Evolutionary conservation across 148 eudicot species (phyloP).

Genomic region (Arbutus unedo): DNA sequence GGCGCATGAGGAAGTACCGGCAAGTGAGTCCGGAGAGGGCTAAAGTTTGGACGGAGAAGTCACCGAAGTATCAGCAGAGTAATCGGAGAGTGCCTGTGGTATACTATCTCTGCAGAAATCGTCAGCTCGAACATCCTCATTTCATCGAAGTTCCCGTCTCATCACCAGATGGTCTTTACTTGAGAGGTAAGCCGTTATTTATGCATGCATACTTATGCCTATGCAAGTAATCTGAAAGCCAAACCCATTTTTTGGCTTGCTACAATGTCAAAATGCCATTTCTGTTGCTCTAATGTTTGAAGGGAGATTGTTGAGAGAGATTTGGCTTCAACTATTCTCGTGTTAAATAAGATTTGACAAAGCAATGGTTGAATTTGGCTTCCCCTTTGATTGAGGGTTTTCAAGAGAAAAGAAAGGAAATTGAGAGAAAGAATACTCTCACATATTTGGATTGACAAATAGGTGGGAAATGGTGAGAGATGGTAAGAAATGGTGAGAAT

Average conservation of each 20-base stretch:
- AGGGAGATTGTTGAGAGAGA: too few species aligned
- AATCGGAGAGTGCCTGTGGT: slow-evolving; percentile 65
- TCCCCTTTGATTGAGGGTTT: not conserved
- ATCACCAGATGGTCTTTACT: slow-evolving; percentile 64
- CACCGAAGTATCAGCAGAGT: slow-evolving; percentile 67
- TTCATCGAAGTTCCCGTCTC: slow-evolving; percentile 69
- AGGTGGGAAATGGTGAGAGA: not conserved
- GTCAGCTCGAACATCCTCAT: slow-evolving; percentile 89
- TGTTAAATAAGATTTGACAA: not conserved
- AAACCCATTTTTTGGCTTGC: too few species aligned
- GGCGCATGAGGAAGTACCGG: slow-evolving; percentile 67
- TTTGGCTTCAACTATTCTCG: not conserved
- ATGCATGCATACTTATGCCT: not conserved
- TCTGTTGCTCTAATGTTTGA: too few species aligned
- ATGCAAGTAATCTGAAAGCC: not conserved
- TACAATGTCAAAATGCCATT: too few species aligned
- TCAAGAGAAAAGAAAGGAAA: not conserved
- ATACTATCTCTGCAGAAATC: slow-evolving; percentile 69
- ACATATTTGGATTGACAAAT: not conserved
- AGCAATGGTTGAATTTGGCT: not conserved
- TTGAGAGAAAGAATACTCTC: too few species aligned
- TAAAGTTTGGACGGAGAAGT: slow-evolving; percentile 87
- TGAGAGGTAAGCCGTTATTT: slow-evolving; percentile 46
- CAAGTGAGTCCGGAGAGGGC: slow-evolving; percentile 91
- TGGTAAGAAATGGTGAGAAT: too few species aligned